These are phyloP conservation scores for Penicillium longicatenatum DNA, from an alignment of 495 filamentous ascomycete genomes.

Conservation along the genomic window DNA sequence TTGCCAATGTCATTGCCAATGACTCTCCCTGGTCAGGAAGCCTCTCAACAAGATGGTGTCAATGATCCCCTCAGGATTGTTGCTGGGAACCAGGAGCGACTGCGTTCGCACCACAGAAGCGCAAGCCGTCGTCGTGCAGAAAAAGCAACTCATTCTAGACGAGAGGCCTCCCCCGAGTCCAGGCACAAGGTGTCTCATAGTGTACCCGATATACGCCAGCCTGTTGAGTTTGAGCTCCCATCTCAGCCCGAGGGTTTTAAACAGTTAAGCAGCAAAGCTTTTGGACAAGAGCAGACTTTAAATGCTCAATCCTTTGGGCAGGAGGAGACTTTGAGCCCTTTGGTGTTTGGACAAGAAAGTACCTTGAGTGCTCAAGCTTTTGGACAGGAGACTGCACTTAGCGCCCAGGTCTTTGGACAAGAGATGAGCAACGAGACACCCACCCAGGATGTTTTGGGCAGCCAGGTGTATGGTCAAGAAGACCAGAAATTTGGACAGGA, in stretches of 20 bases:
- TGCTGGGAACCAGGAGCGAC: constrained; percentile 59
- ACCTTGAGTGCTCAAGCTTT: background rate
- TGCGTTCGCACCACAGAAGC: constrained; percentile 62
- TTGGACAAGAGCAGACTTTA: constrained; percentile 22
- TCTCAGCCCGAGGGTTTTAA: constrained; percentile 16
- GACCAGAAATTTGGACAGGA: constrained; percentile 1
- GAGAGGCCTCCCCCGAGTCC: constrained; percentile 51
- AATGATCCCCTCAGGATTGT: constrained; percentile 66
- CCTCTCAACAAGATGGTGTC: constrained; percentile 33
- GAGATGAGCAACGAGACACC: background rate
- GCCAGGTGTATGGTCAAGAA: constrained; percentile 26
- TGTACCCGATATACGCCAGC: constrained; percentile 51
- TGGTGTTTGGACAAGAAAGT: constrained; percentile 2
- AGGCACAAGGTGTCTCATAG: constrained; percentile 29
- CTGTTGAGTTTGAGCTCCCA: constrained; percentile 26
- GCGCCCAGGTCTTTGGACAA: constrained; percentile 1
- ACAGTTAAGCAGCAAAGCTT: constrained; percentile 24
- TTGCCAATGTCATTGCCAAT: constrained; percentile 65
- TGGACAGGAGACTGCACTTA: constrained; percentile 3
- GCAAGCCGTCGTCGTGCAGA: constrained; percentile 49
- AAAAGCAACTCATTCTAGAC: constrained; percentile 43
- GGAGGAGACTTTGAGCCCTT: constrained; percentile 1
- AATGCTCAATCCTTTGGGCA: constrained; percentile 6
- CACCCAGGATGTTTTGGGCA: constrained; percentile 18
- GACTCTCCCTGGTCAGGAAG: constrained; percentile 40